Base-by-base conservation (phyloP, 306 rosid genomes). In the Rosa persica region DNA sequence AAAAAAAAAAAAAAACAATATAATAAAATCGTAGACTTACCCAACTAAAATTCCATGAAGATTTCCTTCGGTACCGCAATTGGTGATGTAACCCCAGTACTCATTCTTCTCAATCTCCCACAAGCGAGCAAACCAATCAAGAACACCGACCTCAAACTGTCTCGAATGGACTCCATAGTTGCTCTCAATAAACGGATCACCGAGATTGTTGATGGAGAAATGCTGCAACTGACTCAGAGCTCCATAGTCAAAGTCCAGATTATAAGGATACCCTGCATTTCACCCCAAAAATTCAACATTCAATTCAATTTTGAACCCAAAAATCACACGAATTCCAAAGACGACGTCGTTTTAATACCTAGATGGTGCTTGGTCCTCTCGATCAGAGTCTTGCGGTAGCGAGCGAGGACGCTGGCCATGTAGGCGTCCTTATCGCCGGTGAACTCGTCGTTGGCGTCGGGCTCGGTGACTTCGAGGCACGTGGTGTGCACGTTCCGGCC, bases 71-170 rank as follows among this genome's bases (percentile, higher is more conserved):
- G 99, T 96, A 44, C 99, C 99, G 55, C 99, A 93, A 85, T 96
- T 93, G 34, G 99, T 93, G 60, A 96, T 93, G 86, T 96, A 96
- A n/a, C 99, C 99, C 99, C 99, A 96, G 78, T 96, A 96, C 77
- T 96, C 97, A 42, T 76, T 77, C 83, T 91, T 96, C 83, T 93
- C 98, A 20, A 96, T 77, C 81, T 96, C 99, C 99, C 99, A 96
- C 17, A 96, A 77, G 6, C 91, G 86, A 78, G 99, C 97, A 89
- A 96, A 96, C 99, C 99, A 96, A 80, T 96, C 99, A 75, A 96
- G 87, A 67, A 96, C 98, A 52, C 98, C 99, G 25, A 96, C 94
- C 83, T 96, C 98, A 75, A 93, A 93, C 82, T 90, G 89, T 75
- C 97, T 90, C 44, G 98, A 91, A 83, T 93, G 98, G 76, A 93